Base-by-base conservation (phyloP, 2,329 filamentous ascomycete species). In the Fusarium agapanthi region DNA sequence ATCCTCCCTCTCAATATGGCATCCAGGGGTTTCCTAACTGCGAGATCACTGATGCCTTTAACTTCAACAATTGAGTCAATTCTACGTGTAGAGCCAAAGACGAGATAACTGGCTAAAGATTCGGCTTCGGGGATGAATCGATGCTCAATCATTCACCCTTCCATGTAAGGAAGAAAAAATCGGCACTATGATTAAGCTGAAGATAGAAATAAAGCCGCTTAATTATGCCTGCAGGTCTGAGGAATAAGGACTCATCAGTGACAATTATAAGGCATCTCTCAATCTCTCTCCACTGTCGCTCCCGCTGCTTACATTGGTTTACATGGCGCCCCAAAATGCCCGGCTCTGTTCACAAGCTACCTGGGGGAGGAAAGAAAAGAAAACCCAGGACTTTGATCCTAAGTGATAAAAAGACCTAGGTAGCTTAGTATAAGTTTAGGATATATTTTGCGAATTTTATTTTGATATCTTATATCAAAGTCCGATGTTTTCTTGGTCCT, bases 201-300 rank as follows among this genome's bases (percentile, higher is more conserved):
- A 41, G 18, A 34, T 48, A 8, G 32, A 40, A 61, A 6, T n/a
- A 37, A 38, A 35, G 50, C 12, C 26, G 32, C 32, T 64, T 34
- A 48, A 44, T 45, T 45, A 22, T 45, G 59, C 34, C 53, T 70
- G 26, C 43, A 61, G 30, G 53, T 45, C 48, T 51, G 37, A 61
- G 40, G 22, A 45, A 28, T 55, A 43, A 67, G 60, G 43, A 41
- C n/a, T n/a, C n/a, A 26, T 73, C 61, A 54, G 37, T 66, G 53
- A 73, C 35, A 38, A 30, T 37, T 67, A 40, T 51, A 47, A 59
- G 61, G 41, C 56, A 63, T 73, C 50, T 59, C 28, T 22, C 26
- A 28, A 14, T 15, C 20, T 30, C 45, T 32, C 43, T 41, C 66
- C 57, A 37, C 57, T 60, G 54, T 50, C 22, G 60, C 32, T 48